These are phyloP conservation scores for Hypoxylon rubiginosum DNA, from an alignment of 2,329 filamentous ascomycete genomes.

Conservation along the genomic window DNA sequence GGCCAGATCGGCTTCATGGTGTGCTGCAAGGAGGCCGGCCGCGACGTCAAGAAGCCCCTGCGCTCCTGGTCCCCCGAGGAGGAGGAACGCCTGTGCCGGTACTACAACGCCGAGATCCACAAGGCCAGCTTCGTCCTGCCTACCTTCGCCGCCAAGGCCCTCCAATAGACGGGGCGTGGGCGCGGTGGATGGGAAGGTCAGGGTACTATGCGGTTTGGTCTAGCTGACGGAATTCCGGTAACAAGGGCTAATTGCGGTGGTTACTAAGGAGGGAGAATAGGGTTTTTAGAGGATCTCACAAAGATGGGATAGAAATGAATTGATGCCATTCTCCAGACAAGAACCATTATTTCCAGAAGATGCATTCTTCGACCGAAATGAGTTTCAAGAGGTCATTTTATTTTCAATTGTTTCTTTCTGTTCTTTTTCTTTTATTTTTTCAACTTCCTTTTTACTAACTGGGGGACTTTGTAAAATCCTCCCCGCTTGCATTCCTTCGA, in stretches of 20 bases:
- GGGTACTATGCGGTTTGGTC: background rate
- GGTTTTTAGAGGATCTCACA: too few species aligned
- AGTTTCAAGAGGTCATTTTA: too few species aligned
- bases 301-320: too few species aligned
- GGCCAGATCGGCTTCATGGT: conserved; percentile 99
- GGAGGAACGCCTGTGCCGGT: conserved; percentile 92
- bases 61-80: conserved; percentile 86
- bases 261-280: background rate
- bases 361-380: too few species aligned
- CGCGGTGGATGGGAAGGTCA: background rate
- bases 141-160: conserved; percentile 87
- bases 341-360: too few species aligned
- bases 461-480: too few species aligned
- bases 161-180: conserved; percentile 60
- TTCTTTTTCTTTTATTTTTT: too few species aligned
- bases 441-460: too few species aligned
- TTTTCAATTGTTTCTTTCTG: too few species aligned
- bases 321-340: too few species aligned
- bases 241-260: background rate
- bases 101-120: conserved; percentile 98
- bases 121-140: conserved; percentile 93
- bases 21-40: conserved; percentile 92
- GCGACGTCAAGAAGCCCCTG: conserved; percentile 87
- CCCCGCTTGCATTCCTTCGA: too few species aligned
- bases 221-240: background rate